Evolutionary conservation across 2,329 filamentous ascomycete species (phyloP).

Genomic region (Gnomoniopsis smithogilvyi): DNA sequence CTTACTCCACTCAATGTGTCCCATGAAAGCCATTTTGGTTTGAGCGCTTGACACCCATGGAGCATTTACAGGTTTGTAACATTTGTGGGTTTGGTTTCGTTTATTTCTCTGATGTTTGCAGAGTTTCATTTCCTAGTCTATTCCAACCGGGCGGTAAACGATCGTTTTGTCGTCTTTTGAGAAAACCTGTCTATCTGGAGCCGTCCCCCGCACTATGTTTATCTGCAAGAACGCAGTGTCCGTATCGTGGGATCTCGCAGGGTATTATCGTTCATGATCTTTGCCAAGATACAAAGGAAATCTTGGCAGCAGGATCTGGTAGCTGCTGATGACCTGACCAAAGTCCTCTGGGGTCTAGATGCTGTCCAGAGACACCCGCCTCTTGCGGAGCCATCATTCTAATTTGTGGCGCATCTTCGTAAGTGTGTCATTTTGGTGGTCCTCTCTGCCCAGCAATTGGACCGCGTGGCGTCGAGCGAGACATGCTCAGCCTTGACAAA

Average conservation of each 20-base stretch:
- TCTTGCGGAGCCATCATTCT: neutral
- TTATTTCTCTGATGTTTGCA: neutral
- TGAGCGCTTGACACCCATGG: neutral
- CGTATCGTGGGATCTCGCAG: neutral
- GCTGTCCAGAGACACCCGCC: too few species aligned
- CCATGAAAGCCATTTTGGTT: neutral
- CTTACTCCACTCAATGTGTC: neutral
- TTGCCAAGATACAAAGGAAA: slow-evolving; percentile 7
- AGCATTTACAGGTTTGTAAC: neutral
- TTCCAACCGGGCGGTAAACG: neutral
- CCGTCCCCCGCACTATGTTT: neutral
- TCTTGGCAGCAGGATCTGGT: neutral
- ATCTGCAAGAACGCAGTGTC: slow-evolving; percentile 10
- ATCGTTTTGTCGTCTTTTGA: neutral
- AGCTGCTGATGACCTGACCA: too few species aligned
- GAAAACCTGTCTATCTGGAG: slow-evolving; percentile 1
- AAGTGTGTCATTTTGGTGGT: neutral
- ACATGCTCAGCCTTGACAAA: neutral
- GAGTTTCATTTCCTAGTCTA: neutral
- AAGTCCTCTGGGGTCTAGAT: neutral
- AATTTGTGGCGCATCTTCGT: neutral
- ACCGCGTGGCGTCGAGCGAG: neutral
- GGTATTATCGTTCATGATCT: slow-evolving; percentile 12
- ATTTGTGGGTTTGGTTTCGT: too few species aligned
- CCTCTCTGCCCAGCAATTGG: neutral